phyloP scores from a whole-genome alignment of 2,329 filamentous ascomycete species.

The Talaromyces amestolkiae region DNA sequence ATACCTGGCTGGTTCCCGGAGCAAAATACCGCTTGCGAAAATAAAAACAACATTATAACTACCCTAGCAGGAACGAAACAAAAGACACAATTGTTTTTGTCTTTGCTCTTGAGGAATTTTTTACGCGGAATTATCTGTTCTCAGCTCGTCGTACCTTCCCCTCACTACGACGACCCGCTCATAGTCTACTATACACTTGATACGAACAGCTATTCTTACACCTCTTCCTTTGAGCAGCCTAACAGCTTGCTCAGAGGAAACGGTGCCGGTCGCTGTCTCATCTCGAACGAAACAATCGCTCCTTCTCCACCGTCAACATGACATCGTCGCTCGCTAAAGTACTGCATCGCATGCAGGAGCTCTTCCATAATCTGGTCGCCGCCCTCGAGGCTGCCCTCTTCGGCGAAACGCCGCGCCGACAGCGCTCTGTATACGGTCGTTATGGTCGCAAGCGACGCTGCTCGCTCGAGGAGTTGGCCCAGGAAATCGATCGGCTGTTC shows the following conservation, averaged over 20 bases:
- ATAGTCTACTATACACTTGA: not conserved
- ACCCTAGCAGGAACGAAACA: not conserved
- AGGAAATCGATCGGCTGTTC: conserved; percentile 41
- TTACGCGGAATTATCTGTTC: not conserved
- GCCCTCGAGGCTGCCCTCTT: conserved; percentile 41
- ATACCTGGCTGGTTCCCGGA: conserved; percentile 17
- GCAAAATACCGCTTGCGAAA: conserved; percentile 12
- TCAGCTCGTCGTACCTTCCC: conserved; percentile 1
- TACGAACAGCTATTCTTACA: not conserved
- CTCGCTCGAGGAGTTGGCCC: conserved; percentile 38
- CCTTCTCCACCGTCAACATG: conserved; percentile 28
- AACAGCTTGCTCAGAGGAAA: conserved; percentile 16
- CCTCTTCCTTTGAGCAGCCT: conserved; percentile 13
- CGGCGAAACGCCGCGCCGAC: conserved; percentile 30
- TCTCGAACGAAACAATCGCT: not conserved
- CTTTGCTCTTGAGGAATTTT: not conserved
- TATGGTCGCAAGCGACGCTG: conserved; percentile 35
- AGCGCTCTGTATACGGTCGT: conserved; percentile 34
- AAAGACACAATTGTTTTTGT: not conserved
- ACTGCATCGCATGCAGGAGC: conserved; percentile 41
- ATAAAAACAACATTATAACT: conserved; percentile 1
- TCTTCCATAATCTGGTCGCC: conserved; percentile 41
- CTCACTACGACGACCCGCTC: conserved; percentile 1
- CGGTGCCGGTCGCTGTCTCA: not conserved
- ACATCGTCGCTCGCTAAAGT: conserved; percentile 38